Base-by-base conservation (phyloP, 2,329 filamentous ascomycete genomes). In the Alternaria novae-zelandiae region DNA sequence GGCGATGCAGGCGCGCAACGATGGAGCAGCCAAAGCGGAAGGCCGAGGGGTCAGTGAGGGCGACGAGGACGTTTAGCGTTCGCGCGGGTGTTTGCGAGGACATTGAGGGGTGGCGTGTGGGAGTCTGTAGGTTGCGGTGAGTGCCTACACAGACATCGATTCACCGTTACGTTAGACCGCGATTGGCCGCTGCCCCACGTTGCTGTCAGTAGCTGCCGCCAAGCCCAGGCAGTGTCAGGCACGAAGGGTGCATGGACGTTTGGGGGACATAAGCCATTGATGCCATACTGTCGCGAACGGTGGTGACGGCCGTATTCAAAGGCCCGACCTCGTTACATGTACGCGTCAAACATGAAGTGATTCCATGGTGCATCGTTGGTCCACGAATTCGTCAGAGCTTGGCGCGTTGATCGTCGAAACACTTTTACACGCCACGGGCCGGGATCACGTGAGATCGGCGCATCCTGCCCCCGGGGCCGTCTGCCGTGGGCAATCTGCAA, bases 21-120 rank as follows among this genome's bases (percentile, higher is more conserved):
- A 92, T 85, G 17, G 88, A 83, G 74, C 90, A 86, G 56, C 89
- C 89, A 80, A 87, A 90, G 47, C 89, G 87, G 28, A 89, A 86
- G 72, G 91, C 89, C 59, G 86, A 85, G 50, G 86, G 84, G 62
- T 90, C 89, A 70, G 90, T 90, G 61, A 90, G 86, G 61, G 88
- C 88, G 36, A 92, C 84, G 32, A 92, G 86, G 59, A 92, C 85
- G 65, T 79, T 78, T 50, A 79, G 74, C 51, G 72, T 70, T 67
- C 72, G 76, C 50, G 63, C 64, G 58, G 65, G 57, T 43, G 49
- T 57, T 62, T 64, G 68, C 57, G 70, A 59, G 62, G 70, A 69
- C 70, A 74, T 75, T 57, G 53, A 56, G 28, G 41, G 50, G 57
- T 47, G 63, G 25, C 28, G 47, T 54, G 59, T 53, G 54, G 49